These are phyloP conservation scores for Zychaea mexicana DNA, from an alignment of 371 early-diverging fungal species.

Conservation along the genomic window DNA sequence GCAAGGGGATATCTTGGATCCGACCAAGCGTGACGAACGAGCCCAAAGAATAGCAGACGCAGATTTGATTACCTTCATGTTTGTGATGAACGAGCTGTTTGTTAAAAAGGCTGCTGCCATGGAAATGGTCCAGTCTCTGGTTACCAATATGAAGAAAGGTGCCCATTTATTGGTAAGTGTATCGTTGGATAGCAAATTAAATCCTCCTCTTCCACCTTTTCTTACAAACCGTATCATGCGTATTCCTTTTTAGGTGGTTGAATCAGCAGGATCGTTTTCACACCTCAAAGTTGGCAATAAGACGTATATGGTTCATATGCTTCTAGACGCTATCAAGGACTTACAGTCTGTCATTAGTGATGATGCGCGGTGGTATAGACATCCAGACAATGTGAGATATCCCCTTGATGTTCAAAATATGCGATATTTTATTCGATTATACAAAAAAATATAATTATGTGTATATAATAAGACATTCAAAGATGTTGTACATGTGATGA, in stretches of 20 bases:
- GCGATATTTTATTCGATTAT: constrained; percentile 88
- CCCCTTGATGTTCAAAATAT: constrained; percentile 85
- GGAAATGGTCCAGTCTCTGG: constrained; percentile 70
- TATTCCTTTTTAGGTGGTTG: constrained; percentile 62
- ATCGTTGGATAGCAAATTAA: no score
- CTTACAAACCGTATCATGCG: background rate
- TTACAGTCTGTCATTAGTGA: constrained; percentile 68
- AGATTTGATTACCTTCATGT: constrained; percentile 84
- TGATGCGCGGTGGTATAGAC: constrained; percentile 83
- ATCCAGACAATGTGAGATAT: constrained; percentile 67
- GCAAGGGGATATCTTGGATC: constrained; percentile 49
- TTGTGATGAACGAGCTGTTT: constrained; percentile 91
- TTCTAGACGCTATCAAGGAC: constrained; percentile 81
- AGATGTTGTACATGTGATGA: background rate
- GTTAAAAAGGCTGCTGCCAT: constrained; percentile 77
- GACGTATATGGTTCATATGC: constrained; percentile 85
- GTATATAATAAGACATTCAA: background rate
- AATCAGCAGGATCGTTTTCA: constrained; percentile 94
- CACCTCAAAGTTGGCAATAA: constrained; percentile 75
- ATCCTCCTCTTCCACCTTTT: background rate
- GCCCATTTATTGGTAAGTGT: constrained; percentile 68
- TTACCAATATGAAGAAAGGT: constrained; percentile 68
- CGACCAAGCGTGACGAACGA: constrained; percentile 26
- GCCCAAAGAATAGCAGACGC: constrained; percentile 55
- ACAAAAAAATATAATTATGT: constrained; percentile 45